A percentile compares a stretch with the other conserved stretches of the same genome.
phyloP scores from a whole-genome alignment of 2,329 filamentous ascomycete species.

The Verticillium dahliae region DNA sequence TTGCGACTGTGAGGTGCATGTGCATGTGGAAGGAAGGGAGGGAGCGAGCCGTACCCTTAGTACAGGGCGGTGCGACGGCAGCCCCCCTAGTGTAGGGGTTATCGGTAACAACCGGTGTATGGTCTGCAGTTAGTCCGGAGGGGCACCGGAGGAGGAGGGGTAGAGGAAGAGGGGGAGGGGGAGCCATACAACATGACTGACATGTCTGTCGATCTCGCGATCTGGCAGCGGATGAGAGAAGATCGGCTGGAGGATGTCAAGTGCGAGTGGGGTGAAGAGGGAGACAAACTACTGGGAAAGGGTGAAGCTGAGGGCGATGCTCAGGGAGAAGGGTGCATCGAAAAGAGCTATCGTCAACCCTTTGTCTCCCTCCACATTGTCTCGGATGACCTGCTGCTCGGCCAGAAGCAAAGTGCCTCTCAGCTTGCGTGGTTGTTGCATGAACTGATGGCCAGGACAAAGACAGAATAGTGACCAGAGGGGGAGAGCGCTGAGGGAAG shows the following conservation, averaged over 20 bases:
- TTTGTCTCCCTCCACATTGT: background rate
- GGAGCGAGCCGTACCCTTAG: background rate
- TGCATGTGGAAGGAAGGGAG: background rate
- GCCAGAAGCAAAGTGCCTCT: background rate
- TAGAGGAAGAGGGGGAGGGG: background rate
- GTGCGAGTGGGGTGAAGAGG: background rate
- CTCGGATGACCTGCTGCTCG: conserved; percentile 1
- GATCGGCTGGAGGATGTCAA: background rate
- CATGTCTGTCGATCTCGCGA: background rate
- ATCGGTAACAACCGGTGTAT: background rate
- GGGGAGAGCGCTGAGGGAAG: background rate
- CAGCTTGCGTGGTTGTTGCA: background rate
- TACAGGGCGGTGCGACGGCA: background rate
- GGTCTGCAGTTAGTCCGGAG: background rate
- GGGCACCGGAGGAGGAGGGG: background rate
- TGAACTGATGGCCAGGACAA: background rate
- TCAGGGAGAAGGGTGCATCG: background rate
- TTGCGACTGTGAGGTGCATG: background rate
- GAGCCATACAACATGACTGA: background rate
- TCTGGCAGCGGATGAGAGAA: background rate
- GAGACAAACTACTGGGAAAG: background rate
- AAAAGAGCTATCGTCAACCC: background rate
- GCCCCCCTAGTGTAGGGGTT: background rate
- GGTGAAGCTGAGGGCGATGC: background rate
- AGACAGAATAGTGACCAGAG: background rate